phyloP scores from a whole-genome alignment of 176 grass and related monocot species.

The Zizania latifolia region DNA sequence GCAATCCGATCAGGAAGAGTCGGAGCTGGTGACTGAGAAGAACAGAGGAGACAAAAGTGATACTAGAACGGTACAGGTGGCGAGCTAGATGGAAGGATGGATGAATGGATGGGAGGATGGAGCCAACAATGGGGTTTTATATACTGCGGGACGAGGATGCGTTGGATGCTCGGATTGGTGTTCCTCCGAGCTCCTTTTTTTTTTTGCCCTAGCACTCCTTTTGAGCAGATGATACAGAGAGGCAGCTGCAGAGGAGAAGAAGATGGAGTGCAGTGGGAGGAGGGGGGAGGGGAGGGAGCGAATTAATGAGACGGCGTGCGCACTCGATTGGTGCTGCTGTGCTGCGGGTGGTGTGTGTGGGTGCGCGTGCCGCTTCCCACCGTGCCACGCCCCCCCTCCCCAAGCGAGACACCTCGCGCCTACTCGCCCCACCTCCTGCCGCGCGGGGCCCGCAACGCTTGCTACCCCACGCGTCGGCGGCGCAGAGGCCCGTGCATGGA shows the following conservation, averaged over 20 bases:
- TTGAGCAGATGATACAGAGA: conserved; percentile 27
- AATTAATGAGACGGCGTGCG: neutral
- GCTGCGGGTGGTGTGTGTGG: neutral
- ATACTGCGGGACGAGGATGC: conserved; percentile 18
- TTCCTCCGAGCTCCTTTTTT: neutral
- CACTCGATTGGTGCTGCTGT: neutral
- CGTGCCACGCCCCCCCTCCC: neutral
- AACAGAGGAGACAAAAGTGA: too few relatives aligned
- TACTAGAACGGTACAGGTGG: neutral
- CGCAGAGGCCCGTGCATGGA: too few relatives aligned
- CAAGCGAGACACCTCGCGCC: too few relatives aligned
- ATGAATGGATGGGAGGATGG: conserved; percentile 18
- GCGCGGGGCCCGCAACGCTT: too few relatives aligned
- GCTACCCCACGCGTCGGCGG: too few relatives aligned
- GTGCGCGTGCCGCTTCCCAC: neutral
- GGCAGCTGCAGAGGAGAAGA: neutral
- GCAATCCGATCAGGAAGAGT: neutral
- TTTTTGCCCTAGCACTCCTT: conserved; percentile 32
- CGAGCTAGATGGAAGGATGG: neutral
- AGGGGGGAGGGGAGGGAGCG: neutral
- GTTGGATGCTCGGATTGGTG: conserved; percentile 42
- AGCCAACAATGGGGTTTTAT: conserved; percentile 28
- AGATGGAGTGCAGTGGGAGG: neutral
- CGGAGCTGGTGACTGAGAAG: neutral
- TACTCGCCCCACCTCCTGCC: too few relatives aligned